Evolutionary conservation across 2,329 filamentous ascomycete genomes (phyloP).

Genomic region (Nannizziopsis barbatae): DNA sequence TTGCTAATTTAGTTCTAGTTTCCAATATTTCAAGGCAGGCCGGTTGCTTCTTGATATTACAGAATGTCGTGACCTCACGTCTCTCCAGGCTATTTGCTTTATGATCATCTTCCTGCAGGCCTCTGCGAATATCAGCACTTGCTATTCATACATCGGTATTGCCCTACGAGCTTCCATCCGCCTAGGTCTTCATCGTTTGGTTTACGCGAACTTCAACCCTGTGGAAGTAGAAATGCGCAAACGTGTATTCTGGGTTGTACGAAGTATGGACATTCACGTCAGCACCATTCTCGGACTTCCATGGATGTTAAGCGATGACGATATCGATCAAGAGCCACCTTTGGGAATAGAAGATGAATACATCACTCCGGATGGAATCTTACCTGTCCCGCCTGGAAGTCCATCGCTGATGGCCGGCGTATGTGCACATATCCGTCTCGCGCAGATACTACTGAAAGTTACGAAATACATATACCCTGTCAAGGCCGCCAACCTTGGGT

Average conservation of each 20-base stretch:
- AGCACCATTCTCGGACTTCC: slow-evolving; percentile 41
- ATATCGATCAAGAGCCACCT: slow-evolving; percentile 42
- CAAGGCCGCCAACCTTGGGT: slow-evolving; percentile 38
- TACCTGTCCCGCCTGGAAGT: slow-evolving; percentile 44
- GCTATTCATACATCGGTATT: slow-evolving; percentile 70
- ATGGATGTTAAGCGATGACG: slow-evolving; percentile 40
- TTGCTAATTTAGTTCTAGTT: slow-evolving; percentile 35
- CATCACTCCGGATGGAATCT: slow-evolving; percentile 36
- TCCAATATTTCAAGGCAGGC: slow-evolving; percentile 62
- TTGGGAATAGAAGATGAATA: slow-evolving; percentile 38
- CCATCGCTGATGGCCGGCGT: slow-evolving; percentile 49
- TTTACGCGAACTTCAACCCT: slow-evolving; percentile 57
- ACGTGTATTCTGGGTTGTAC: slow-evolving; percentile 46
- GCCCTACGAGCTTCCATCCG: slow-evolving; percentile 64
- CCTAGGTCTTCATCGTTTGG: slow-evolving; percentile 64
- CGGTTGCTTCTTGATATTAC: slow-evolving; percentile 52
- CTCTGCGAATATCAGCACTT: slow-evolving; percentile 65
- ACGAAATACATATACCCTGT: slow-evolving; percentile 55
- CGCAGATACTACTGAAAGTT: slow-evolving; percentile 49
- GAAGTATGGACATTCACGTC: slow-evolving; percentile 43
- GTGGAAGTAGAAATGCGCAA: slow-evolving; percentile 63
- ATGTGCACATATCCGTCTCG: slow-evolving; percentile 50
- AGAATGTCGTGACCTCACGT: slow-evolving; percentile 59
- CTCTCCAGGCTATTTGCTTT: slow-evolving; percentile 64
- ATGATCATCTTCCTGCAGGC: slow-evolving; percentile 73